Conservation (phyloP, 2,329 filamentous ascomycete genomes). For the Diaporthe sp. region DNA sequence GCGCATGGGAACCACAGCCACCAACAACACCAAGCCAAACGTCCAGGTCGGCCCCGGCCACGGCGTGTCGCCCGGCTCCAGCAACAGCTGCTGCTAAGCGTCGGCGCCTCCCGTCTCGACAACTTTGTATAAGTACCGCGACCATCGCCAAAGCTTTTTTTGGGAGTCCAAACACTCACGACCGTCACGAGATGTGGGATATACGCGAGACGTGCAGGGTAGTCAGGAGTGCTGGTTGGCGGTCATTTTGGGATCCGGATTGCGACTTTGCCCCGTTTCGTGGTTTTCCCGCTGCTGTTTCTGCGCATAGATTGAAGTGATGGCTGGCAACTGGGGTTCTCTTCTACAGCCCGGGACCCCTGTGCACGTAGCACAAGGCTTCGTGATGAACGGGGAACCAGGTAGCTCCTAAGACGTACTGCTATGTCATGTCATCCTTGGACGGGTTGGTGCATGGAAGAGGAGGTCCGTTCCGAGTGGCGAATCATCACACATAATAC, state of each 20-base stretch:
- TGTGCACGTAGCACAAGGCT: constrained; percentile 35
- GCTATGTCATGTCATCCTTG: constrained; percentile 25
- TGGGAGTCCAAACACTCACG: constrained; percentile 37
- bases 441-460: constrained; percentile 29
- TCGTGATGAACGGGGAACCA: constrained; percentile 37
- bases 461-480: constrained; percentile 25
- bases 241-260: constrained; percentile 36
- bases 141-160: constrained; percentile 30
- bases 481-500: constrained; percentile 42
- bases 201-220: constrained; percentile 38
- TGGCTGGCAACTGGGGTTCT: constrained; percentile 37
- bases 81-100: constrained; percentile 90
- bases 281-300: constrained; percentile 36
- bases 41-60: constrained; percentile 96
- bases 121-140: constrained; percentile 42
- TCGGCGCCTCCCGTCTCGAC: constrained; percentile 21
- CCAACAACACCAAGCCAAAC: constrained; percentile 98
- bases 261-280: constrained; percentile 30
- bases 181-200: constrained; percentile 42
- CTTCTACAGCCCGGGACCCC: constrained; percentile 15
- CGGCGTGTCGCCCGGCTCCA: constrained; percentile 89
- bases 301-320: constrained; percentile 42
- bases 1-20: constrained; percentile 96
- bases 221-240: constrained; percentile 34
- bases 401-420: constrained; percentile 37